These are phyloP conservation scores for Mitragyna speciosa DNA, from an alignment of 257 asterid genomes.

Conservation along the genomic window DNA sequence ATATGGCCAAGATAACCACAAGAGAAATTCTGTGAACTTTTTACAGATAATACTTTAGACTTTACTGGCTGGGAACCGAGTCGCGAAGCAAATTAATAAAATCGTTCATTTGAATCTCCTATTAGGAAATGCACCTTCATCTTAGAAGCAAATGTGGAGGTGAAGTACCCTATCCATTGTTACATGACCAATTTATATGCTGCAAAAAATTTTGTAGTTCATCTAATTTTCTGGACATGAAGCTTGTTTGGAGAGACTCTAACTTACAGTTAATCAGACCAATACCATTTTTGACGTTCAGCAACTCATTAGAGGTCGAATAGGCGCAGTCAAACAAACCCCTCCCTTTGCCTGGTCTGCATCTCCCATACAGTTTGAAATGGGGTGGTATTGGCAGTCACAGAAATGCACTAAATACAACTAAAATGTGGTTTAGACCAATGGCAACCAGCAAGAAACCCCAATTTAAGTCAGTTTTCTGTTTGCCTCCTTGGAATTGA, in stretches of 20 bases:
- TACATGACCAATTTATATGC: background rate
- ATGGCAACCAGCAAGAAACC: background rate
- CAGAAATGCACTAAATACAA: background rate
- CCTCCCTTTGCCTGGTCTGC: too few species aligned
- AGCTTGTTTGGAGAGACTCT: background rate
- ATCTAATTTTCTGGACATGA: background rate
- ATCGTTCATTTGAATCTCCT: background rate
- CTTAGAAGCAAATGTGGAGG: background rate
- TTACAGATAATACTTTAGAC: background rate
- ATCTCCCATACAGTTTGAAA: too few species aligned
- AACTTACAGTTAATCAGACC: background rate
- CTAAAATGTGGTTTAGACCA: background rate
- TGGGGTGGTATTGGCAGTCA: background rate
- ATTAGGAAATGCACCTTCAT: background rate
- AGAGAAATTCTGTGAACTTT: background rate
- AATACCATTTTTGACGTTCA: background rate
- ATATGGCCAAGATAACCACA: background rate
- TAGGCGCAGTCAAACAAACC: background rate
- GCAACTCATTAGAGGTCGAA: background rate
- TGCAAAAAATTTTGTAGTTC: background rate
- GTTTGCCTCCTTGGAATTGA: too few species aligned
- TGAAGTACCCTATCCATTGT: too few species aligned
- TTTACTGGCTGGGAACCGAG: background rate
- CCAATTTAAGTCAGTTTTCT: background rate
- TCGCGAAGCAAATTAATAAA: background rate